Evolutionary conservation across 352 stramenopile species (phyloP).

Genomic region (Globisporangium parvum): DNA sequence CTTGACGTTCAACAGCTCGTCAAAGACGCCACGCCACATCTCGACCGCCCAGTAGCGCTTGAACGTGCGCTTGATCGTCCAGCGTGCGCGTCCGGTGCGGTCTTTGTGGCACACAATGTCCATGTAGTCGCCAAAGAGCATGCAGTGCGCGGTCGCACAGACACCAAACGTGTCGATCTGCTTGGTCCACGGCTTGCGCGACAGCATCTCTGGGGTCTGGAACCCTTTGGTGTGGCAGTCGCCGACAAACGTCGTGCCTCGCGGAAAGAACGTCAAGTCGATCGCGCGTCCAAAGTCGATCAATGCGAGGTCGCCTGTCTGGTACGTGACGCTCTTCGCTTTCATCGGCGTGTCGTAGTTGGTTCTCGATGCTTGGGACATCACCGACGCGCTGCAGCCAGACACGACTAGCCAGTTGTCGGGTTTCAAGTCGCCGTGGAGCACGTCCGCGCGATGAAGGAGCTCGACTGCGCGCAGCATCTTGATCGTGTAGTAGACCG

Average conservation of each 20-base stretch:
- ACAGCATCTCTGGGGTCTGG: constrained; percentile 82
- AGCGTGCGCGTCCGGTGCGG: constrained; percentile 22
- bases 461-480: constrained; percentile 72
- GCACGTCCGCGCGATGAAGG: constrained; percentile 51
- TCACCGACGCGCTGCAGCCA: constrained; percentile 14
- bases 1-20: constrained; percentile 61
- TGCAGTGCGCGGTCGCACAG: constrained; percentile 65
- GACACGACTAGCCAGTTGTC: constrained; percentile 79
- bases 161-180: constrained; percentile 87
- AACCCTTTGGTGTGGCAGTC: constrained; percentile 84
- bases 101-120: constrained; percentile 34
- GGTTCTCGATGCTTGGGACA: not conserved
- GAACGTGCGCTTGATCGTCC: constrained; percentile 45
- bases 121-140: constrained; percentile 86
- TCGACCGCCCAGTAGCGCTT: constrained; percentile 78
- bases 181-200: constrained; percentile 58
- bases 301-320: constrained; percentile 49
- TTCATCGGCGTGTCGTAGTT: not conserved
- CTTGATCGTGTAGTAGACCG: constrained; percentile 70
- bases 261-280: constrained; percentile 54
- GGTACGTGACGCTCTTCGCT: constrained; percentile 15
- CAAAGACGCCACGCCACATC: constrained; percentile 72
- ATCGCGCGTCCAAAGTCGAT: constrained; percentile 86
- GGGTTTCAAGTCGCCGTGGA: constrained; percentile 85
- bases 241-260: constrained; percentile 50